Percentiles rank a stretch among this genome's conserved stretches.
These are phyloP conservation scores for Rhizodiscina lignyota DNA, from an alignment of 495 filamentous ascomycete species.

Conservation along the genomic window DNA sequence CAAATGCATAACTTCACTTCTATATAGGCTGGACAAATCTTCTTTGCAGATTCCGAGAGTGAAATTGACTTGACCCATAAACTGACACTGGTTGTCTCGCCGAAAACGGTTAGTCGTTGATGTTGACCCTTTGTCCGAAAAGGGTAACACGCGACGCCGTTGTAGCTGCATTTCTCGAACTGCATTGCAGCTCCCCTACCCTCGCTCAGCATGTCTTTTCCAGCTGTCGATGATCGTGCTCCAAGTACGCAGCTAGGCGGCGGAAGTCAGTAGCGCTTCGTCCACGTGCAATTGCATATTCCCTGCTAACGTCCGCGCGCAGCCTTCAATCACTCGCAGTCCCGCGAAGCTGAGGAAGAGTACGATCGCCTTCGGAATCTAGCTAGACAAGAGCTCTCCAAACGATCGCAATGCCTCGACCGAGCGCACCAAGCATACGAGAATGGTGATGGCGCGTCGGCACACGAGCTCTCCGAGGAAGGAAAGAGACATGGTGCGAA, in stretches of 20 bases:
- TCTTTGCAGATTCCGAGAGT: too few relatives aligned
- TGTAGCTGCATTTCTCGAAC: too few relatives aligned
- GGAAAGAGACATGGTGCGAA: conserved; percentile 65
- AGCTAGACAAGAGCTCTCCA: conserved; percentile 58
- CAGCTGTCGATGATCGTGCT: too few relatives aligned
- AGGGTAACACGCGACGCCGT: too few relatives aligned
- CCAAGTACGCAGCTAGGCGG: background rate
- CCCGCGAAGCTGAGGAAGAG: conserved; percentile 55
- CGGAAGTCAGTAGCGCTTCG: background rate
- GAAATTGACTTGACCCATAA: too few relatives aligned
- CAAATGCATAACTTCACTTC: too few relatives aligned
- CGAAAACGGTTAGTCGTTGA: too few relatives aligned
- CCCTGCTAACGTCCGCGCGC: background rate
- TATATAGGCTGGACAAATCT: too few relatives aligned
- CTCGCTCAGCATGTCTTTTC: too few relatives aligned
- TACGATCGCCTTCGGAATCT: conserved; percentile 83
- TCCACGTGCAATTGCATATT: background rate
- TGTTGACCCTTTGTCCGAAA: too few relatives aligned
- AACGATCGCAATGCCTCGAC: conserved; percentile 60
- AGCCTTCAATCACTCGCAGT: conserved; percentile 73
- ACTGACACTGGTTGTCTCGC: too few relatives aligned
- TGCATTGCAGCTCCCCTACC: too few relatives aligned
- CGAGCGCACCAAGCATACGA: conserved; percentile 65
- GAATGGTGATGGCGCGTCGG: conserved; percentile 57
- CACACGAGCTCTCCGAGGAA: conserved; percentile 67